Base-by-base conservation (phyloP, 2,329 filamentous ascomycete genomes). In the Exophiala oligosperma region DNA sequence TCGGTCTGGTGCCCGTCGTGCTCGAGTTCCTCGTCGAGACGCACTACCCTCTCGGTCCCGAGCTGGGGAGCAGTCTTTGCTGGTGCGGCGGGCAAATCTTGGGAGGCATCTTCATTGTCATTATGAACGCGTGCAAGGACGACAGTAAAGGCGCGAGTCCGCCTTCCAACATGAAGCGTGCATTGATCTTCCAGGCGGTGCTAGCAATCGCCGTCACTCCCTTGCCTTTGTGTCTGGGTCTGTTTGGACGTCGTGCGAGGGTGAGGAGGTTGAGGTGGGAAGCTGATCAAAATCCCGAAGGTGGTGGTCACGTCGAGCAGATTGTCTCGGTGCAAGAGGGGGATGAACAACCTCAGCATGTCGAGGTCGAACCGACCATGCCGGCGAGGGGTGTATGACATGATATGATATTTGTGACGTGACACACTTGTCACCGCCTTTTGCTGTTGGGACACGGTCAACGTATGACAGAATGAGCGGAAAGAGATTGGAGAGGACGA, bases 1-100 rank as follows among this genome's bases (percentile, higher is more conserved):
- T 97, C 74, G 82, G 82, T 21, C 77, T 97, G 2, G 81, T 97
- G 0, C 94, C 94, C 2, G 83, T 96, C 38, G 89, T 86, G 4
- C 82, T 97, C 50, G 94, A 99, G 74, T 92, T 89, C 66, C 78
- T 97, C 14, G 90, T 90, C 52, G 91, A 97, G 72, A 83, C 96
- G 59, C 92, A 89, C 4, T 90, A 94, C 69, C 94, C 94, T 0
- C 85, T 95, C 26, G 88, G 86, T 41, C 92, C 94, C 0, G 93
- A 96, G 74, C 83, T 97, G 46, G 90, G 90, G 0, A 90, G 85
- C 61, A 91, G 90, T 28, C 79, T 95, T 23, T 90, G 88, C 68
- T 97, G 94, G 94, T 83, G 84, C 1, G 88, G 88, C 4, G 93
- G 94, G 0, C 93, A 97, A 77, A 74, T 97, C 6, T 75, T 95